These are phyloP conservation scores for Lignosus rhinocerotis DNA, from an alignment of 1,284 basidiomycete species.

Conservation along the genomic window DNA sequence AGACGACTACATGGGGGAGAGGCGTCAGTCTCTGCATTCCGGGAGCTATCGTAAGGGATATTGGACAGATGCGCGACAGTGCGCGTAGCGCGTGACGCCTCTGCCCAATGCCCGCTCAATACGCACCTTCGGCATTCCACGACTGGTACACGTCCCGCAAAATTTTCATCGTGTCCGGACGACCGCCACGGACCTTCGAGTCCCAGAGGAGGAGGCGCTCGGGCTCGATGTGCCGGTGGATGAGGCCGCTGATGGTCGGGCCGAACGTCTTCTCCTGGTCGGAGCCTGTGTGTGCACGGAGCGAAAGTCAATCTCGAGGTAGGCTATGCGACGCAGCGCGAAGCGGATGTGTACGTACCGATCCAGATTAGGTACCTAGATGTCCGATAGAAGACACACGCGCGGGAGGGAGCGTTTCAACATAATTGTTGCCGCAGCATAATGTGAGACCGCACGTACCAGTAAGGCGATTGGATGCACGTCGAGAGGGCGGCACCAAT, in stretches of 20 bases:
- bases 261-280: conserved; percentile 80
- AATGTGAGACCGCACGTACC: conserved; percentile 43
- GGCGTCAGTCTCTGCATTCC: not conserved
- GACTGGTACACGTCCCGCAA: conserved; percentile 63
- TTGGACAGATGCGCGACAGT: not conserved
- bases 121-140: conserved; percentile 69
- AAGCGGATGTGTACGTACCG: conserved; percentile 41
- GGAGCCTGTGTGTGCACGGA: conserved; percentile 45
- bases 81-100: conserved; percentile 2
- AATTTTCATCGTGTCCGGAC: conserved; percentile 77
- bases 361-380: conserved; percentile 75
- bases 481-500: conserved; percentile 76
- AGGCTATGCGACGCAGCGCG: conserved; percentile 8
- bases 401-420: conserved; percentile 17
- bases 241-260: conserved; percentile 69
- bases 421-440: conserved; percentile 6
- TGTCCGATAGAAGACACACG: conserved; percentile 27
- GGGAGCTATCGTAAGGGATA: not conserved
- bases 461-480: conserved; percentile 68
- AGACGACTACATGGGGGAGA: conserved; percentile 51
- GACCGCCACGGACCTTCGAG: conserved; percentile 64
- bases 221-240: conserved; percentile 63
- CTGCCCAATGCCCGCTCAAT: not conserved
- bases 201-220: conserved; percentile 76
- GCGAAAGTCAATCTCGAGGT: conserved; percentile 18